Evolutionary conservation across 2,329 filamentous ascomycete genomes (phyloP), one percentile per base, ranked within the genome.

Genomic region (Pezicula radicicola): DNA sequence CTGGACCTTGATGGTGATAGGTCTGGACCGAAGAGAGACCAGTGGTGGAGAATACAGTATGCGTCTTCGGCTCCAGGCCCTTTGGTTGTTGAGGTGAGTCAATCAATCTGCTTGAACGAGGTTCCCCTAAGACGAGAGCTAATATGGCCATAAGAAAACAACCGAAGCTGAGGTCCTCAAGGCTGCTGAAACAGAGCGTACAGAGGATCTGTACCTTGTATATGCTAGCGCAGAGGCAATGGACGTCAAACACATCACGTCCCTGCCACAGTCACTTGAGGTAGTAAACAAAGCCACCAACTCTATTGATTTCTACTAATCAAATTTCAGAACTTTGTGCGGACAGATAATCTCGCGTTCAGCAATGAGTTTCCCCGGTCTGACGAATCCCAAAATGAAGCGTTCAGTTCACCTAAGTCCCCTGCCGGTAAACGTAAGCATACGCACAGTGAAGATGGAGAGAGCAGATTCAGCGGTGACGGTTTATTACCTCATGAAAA

Each of bases 21-120:
- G 19, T 53, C 62, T 4, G 56, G 42, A 18, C 19, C 43, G 7
- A 56, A 51, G 12, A 42, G 55, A 15, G 78, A 81, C 48, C 79
- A 81, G 60, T 83, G 80, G 80, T 83, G 80, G 80, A 74, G 74
- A 56, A 66, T 83, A 43, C 68, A 73, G 35, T 79, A 75, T 55
- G 62, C 64, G 19, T 61, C 68, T 12, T 60, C 66, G 15, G 71
- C 71, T 10, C 59, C 68, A 6, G 66, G 70, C 45, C 74, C 77
- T n/a, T 68, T 77, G 27, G 73, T 69, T 56, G 68, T 75, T 15
- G 75, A 81, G 72, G 79, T 81, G 70, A 47, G 70, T 40, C 12
- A 25, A n/a, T 15, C 9, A 19, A 27, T 13, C 39, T 4, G n/a
- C 30, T 13, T 13, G 30, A 33, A 33, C 12, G 15, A 18, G 25